Evolutionary conservation across 495 filamentous ascomycete species (phyloP).

Genomic region (Daldinia decipiens): DNA sequence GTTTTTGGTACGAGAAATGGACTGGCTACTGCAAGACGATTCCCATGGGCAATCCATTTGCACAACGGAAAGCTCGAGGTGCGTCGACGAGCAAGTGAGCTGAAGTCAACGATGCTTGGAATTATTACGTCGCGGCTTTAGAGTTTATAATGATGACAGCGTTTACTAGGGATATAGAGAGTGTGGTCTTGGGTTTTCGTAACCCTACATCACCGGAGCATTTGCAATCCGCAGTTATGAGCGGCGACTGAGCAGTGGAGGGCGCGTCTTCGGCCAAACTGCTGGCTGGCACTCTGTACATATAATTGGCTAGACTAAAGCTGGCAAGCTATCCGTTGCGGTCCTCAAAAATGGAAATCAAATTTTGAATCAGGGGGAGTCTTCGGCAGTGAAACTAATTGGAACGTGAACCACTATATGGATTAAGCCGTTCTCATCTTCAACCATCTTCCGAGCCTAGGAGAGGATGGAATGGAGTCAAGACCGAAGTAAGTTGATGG

Average conservation of each 20-base stretch:
- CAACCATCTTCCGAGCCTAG: conserved; percentile 2
- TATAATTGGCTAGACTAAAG: conserved; percentile 35
- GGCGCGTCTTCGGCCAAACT: conserved; percentile 27
- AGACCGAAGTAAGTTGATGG: conserved; percentile 9
- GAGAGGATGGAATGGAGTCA: conserved; percentile 31
- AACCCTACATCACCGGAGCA: conserved; percentile 18
- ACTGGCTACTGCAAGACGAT: conserved; percentile 23
- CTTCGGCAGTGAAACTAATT: conserved; percentile 25
- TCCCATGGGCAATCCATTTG: conserved; percentile 29
- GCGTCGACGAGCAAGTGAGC: conserved; percentile 19
- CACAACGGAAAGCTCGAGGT: conserved; percentile 30
- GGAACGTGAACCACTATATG: conserved; percentile 33
- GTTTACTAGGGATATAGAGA: conserved; percentile 29
- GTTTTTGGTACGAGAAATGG: conserved; percentile 31
- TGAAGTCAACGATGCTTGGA: conserved; percentile 18
- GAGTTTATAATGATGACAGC: conserved; percentile 37
- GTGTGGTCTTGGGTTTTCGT: conserved; percentile 23
- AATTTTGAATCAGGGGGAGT: conserved; percentile 40
- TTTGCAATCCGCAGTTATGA: conserved; percentile 27
- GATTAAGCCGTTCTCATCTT: conserved; percentile 17
- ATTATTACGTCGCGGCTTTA: conserved; percentile 21
- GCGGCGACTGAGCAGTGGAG: conserved; percentile 24
- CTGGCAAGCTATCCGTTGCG: conserved; percentile 26
- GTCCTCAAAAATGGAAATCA: conserved; percentile 43
- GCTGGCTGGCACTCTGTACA: conserved; percentile 45